phyloP scores from a whole-genome alignment of 2,329 filamentous ascomycete species.

The Stagonosporopsis cucurbitacearum region DNA sequence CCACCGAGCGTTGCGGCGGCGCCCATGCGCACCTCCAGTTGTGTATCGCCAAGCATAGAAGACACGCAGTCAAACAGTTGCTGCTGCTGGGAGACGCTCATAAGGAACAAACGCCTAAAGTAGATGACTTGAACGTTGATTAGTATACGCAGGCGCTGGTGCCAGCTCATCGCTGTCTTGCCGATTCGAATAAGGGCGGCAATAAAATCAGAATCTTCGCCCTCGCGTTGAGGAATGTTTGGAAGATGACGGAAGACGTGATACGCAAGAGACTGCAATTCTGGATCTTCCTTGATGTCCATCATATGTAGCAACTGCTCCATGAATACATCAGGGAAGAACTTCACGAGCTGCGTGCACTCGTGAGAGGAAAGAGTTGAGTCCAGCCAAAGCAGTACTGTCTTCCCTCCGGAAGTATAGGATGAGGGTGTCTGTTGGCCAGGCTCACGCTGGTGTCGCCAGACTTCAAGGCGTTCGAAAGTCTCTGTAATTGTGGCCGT shows the following conservation, averaged over 20 bases:
- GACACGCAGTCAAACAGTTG: conserved; percentile 91
- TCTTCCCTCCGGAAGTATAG: conserved; percentile 96
- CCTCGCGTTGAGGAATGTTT: conserved; percentile 89
- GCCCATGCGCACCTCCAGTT: conserved; percentile 92
- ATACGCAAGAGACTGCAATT: conserved; percentile 91
- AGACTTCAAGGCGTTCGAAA: conserved; percentile 80
- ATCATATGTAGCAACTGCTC: conserved; percentile 98
- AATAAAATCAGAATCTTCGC: conserved; percentile 85
- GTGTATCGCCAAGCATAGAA: conserved; percentile 88
- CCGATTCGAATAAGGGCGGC: conserved; percentile 87
- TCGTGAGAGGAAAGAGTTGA: conserved; percentile 89
- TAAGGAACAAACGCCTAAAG: conserved; percentile 93
- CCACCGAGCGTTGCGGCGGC: conserved; percentile 93
- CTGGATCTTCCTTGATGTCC: conserved; percentile 98
- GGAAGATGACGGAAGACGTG: conserved; percentile 96
- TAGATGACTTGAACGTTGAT: conserved; percentile 99
- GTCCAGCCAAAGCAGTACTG: conserved; percentile 93
- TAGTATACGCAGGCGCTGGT: conserved; percentile 90
- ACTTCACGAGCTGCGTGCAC: conserved; percentile 86
- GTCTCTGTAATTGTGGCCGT: conserved; percentile 73
- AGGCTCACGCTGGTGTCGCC: conserved; percentile 82
- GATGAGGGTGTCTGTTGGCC: conserved; percentile 92
- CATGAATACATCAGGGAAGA: conserved; percentile 89
- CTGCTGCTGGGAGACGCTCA: conserved; percentile 75
- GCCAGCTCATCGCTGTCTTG: conserved; percentile 84